phyloP scores from a whole-genome alignment of 2,329 filamentous ascomycete genomes.

The Penicillium sclerotigenum region DNA sequence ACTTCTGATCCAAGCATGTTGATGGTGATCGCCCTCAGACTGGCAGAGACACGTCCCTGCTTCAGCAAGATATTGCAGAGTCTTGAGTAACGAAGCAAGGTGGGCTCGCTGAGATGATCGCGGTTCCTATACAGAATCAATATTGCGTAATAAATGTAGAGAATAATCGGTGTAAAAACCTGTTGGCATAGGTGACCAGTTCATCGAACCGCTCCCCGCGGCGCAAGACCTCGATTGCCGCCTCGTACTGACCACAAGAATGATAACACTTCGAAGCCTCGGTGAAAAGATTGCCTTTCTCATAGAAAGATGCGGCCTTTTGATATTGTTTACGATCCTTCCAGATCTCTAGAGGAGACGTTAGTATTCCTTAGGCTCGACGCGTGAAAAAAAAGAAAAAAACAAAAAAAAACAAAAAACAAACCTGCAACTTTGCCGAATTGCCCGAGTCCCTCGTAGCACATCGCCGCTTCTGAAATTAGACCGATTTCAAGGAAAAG shows the following conservation, averaged over 20 bases:
- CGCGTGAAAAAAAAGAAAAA: no score
- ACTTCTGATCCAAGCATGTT: constrained; percentile 15
- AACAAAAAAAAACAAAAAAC: no score
- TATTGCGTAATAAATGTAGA: background rate
- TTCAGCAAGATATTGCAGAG: constrained; percentile 20
- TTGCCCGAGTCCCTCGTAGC: constrained; percentile 14
- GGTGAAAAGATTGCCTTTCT: constrained; percentile 3
- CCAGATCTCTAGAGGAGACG: constrained; percentile 14
- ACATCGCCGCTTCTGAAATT: constrained; percentile 6
- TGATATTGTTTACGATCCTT: constrained; percentile 5
- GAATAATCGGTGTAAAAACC: background rate
- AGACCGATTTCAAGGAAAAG: constrained; percentile 9
- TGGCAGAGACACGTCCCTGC: constrained; percentile 17
- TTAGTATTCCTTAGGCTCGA: background rate
- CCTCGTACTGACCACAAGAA: constrained; percentile 9
- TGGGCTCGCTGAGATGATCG: background rate
- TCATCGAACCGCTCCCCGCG: constrained; percentile 17
- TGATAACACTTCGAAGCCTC: constrained; percentile 19
- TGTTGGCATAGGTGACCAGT: constrained; percentile 18
- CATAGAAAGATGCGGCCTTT: constrained; percentile 17
- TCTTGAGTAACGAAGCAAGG: constrained; percentile 13
- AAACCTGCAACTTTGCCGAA: constrained; percentile 19
- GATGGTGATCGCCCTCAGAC: constrained; percentile 14
- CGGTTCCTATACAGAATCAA: constrained; percentile 7
- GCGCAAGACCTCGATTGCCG: constrained; percentile 18